Evolutionary conservation across 192 early-diverging fungal species (phyloP).

Genomic region (Backusella psychrophila): DNA sequence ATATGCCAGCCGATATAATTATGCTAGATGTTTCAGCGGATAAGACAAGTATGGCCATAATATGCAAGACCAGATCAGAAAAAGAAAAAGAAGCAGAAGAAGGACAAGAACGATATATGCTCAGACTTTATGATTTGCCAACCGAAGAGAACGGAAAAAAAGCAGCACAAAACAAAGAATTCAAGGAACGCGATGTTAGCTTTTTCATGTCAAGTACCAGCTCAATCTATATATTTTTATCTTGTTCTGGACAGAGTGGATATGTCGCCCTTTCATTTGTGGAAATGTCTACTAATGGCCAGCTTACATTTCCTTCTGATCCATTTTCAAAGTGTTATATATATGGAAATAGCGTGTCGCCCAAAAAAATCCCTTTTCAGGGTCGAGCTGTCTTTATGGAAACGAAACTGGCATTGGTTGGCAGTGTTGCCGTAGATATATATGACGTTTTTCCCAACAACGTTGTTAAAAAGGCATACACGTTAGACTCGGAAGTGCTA

Average conservation of each 20-base stretch:
- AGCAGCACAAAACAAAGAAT: background rate
- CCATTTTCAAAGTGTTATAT: background rate
- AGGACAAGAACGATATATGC: background rate
- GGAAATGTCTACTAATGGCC: background rate
- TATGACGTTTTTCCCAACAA: background rate
- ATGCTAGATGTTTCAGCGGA: background rate
- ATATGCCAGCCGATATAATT: background rate
- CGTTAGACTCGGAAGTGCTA: background rate
- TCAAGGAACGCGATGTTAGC: background rate
- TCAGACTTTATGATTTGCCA: background rate
- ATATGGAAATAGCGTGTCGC: background rate
- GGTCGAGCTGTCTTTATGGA: constrained; percentile 5
- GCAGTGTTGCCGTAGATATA: background rate
- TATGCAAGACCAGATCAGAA: too few relatives aligned
- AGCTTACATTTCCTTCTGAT: too few relatives aligned
- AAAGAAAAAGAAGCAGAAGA: too few relatives aligned
- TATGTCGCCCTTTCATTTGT: background rate
- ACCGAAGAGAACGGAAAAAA: background rate
- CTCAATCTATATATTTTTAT: background rate
- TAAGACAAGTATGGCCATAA: background rate
- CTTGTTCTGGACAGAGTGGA: background rate
- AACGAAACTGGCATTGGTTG: background rate
- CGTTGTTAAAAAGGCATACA: background rate
- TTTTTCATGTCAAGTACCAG: background rate
- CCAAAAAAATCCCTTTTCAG: background rate